Evolutionary conservation across 1,284 basidiomycete genomes (phyloP).

Genomic region (Sporisorium graminicola): DNA sequence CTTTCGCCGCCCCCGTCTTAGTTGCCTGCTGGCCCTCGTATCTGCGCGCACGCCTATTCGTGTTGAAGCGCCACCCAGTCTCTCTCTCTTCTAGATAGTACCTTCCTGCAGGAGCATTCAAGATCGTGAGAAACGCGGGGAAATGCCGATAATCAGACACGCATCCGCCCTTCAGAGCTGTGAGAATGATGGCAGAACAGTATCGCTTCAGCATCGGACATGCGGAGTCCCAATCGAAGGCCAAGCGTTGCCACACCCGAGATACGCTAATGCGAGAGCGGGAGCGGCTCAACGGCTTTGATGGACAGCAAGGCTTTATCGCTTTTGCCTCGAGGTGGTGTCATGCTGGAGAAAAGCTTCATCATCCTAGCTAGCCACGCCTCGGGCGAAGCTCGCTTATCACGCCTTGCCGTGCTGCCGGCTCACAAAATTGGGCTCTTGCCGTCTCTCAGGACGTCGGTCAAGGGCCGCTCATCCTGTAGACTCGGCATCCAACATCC

Average conservation of each 20-base stretch:
- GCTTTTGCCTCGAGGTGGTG: not conserved
- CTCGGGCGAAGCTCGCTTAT: not conserved
- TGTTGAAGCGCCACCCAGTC: not conserved
- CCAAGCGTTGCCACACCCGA: not conserved
- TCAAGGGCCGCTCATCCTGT: no score
- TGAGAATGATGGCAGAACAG: no score
- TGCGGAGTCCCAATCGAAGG: slow-evolving; percentile 10
- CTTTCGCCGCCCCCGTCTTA: not conserved
- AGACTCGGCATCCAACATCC: not conserved
- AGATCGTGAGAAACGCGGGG: slow-evolving; percentile 8
- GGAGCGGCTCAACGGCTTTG: slow-evolving; percentile 7
- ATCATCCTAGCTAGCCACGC: no score
- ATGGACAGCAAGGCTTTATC: slow-evolving; percentile 9
- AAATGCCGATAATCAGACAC: not conserved
- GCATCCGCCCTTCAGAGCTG: no score
- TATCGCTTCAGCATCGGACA: not conserved
- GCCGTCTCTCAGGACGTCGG: no score
- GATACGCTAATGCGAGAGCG: not conserved
- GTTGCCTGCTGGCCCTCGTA: not conserved
- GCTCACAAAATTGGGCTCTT: no score
- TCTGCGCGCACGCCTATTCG: no score
- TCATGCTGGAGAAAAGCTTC: not conserved
- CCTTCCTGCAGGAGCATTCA: not conserved
- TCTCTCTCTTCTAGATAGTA: not conserved
- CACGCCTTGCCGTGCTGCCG: not conserved